Evolutionary conservation across 257 asterid species (phyloP), one percentile per base, ranked within the genome.

Genomic region (Sherardia arvensis): DNA sequence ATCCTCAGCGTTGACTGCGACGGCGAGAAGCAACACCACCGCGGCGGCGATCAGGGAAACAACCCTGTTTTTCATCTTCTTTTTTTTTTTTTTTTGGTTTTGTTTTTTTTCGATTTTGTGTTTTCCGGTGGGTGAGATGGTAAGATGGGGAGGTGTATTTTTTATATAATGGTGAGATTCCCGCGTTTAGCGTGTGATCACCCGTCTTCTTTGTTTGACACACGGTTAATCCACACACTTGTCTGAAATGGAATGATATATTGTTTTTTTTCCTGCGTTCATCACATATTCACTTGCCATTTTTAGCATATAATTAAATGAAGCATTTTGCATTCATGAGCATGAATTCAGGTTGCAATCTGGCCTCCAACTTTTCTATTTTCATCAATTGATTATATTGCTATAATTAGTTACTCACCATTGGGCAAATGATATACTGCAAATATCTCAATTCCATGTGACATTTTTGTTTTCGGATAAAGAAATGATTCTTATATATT

Each of bases 1-100:
- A 67, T 84, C 91, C 29, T 73, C 88, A 7, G 71, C 69, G 10
- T 66, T 48, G 55, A 75, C 79, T 7, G n/a, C 21, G 74, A 68
- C 53, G 73, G 76, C 55, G 8, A 82, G 68, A 30, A 74, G n/a
- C 14, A n/a, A n/a, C n/a, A n/a, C n/a, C n/a, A 74, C 59, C 59
- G 62, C 51, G 25, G 71, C 60, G 30, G 67, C 53, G 60, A 55
- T 25, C n/a, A 70, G 61, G 40, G 59, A n/a, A 33, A 30, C 2
- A 20, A 43, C 48, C 69, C 67, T 49, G 26, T 49, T n/a, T n/a
- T n/a, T 49, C 56, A 49, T 49, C 25, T 20, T 48, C 71, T 80
- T 74, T 77, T 43, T 17, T 15, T 49, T 40, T 14, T 43, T 43
- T 43, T 43, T 38, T 10, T 10, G 47, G 28, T 55, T 1, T 45